These are phyloP conservation scores for Thraustochytrium sp. DNA, from an alignment of 352 stramenopile genomes.

Conservation along the genomic window DNA sequence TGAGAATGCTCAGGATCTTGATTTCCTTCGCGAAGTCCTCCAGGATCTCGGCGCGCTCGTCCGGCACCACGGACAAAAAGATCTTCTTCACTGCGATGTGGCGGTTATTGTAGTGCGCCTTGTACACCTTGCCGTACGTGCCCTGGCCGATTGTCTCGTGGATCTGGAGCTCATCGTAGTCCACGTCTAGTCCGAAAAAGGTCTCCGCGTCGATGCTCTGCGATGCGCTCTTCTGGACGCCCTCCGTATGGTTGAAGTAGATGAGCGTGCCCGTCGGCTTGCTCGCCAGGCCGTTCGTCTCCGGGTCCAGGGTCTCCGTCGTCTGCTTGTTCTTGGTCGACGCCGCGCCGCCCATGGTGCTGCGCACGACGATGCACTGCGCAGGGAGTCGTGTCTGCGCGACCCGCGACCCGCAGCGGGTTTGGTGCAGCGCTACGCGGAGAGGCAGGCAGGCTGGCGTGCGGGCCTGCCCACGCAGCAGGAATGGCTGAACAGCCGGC, in stretches of 20 bases:
- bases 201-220: constrained; percentile 37
- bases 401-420: too few species aligned
- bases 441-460: too few species aligned
- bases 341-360: constrained; percentile 17
- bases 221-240: constrained; percentile 22
- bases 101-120: constrained; percentile 45
- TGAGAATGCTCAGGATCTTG: constrained; percentile 68
- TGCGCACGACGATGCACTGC: background rate
- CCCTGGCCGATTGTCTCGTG: constrained; percentile 46
- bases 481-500: too few species aligned
- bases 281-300: constrained; percentile 24
- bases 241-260: constrained; percentile 32
- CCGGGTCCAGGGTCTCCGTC: constrained; percentile 16
- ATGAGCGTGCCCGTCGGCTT: constrained; percentile 35
- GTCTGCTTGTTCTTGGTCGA: background rate
- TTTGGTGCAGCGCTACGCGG: too few species aligned
- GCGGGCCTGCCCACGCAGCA: too few species aligned
- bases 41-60: constrained; percentile 42
- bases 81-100: constrained; percentile 49
- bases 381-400: background rate
- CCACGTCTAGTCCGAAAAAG: constrained; percentile 38
- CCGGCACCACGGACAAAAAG: constrained; percentile 43
- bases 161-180: constrained; percentile 45
- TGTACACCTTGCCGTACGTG: constrained; percentile 50
- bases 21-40: constrained; percentile 69